phyloP scores from a whole-genome alignment of 352 stramenopile genomes.

The Globisporangium cylindrosporum region DNA sequence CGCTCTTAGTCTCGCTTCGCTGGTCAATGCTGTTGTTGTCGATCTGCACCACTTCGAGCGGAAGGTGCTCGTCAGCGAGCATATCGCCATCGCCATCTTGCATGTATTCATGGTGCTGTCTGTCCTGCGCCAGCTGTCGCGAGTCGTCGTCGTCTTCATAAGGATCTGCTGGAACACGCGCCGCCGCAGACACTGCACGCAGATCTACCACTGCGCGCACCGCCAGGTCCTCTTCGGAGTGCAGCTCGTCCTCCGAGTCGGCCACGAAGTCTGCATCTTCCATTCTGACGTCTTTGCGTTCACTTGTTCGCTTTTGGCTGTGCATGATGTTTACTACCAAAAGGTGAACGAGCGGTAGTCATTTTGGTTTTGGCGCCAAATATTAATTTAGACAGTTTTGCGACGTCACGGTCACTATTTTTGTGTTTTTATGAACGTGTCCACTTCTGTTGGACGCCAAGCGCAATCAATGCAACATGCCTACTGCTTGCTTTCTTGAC shows the following conservation, averaged over 20 bases:
- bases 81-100: neutral
- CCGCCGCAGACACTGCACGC: neutral
- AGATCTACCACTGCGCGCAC: neutral
- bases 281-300: constrained; percentile 24
- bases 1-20: neutral
- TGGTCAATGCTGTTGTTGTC: neutral
- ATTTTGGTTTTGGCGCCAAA: no score
- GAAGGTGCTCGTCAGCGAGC: neutral
- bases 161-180: neutral
- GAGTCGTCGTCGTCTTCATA: neutral
- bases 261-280: constrained; percentile 50
- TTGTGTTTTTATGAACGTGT: no score
- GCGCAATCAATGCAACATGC: no score
- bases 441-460: no score
- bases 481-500: neutral
- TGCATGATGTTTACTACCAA: no score
- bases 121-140: neutral
- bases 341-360: no score
- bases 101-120: neutral
- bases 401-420: no score
- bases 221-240: constrained; percentile 1
- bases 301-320: no score
- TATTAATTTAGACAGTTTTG: no score
- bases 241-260: constrained; percentile 42
- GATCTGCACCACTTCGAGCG: neutral